Evolutionary conservation across 1,284 basidiomycete genomes (phyloP), one percentile per base, ranked within the genome.

Genomic region (Sparassis latifolia): DNA sequence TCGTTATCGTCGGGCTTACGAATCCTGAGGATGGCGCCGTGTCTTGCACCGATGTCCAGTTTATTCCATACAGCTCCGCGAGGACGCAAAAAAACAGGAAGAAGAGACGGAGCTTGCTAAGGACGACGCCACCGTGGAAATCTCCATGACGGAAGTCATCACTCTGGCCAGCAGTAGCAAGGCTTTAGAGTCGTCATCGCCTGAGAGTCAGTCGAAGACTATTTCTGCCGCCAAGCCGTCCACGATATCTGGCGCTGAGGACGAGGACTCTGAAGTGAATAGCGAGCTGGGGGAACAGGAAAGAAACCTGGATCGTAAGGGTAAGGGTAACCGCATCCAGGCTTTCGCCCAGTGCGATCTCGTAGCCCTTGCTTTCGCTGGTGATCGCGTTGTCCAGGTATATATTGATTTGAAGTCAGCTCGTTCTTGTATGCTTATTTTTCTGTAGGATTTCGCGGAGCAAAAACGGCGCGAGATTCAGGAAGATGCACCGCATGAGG

Each of bases 321-420:
- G 67, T 31, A 67, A 59, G 31, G 63, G 57, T 41, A 72, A 68
- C 43, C 70, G 69, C n/a, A 61, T 77, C 2, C 76, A 75, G 45
- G 86, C 86, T 0, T 89, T 94, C 65, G 76, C 88, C 64, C 93
- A 97, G 66, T 78, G 89, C 29, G 89, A 97, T 56, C 76, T 99
- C 3, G 94, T 99, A 5, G 89, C 93, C 0, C 82, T 86, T 53
- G 96, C 96, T 0, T 99, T 99, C 72, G 96, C 96, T 0, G 92
- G 92, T 1, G 96, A 99, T 67, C 90, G 97, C 62, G 96, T 98
- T 9, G 84, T 96, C 0, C 80, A 88, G 66, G 90, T 91, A 60
- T 65, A 66, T 65, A 74, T 29, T 78, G 58, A 5, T 37, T 32
- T 33, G 2, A 32, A 2, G 44, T 27, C 28, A 9, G 30, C 33